phyloP scores from a whole-genome alignment of 768 basidiomycete species.

The Leccinum variicolor region DNA sequence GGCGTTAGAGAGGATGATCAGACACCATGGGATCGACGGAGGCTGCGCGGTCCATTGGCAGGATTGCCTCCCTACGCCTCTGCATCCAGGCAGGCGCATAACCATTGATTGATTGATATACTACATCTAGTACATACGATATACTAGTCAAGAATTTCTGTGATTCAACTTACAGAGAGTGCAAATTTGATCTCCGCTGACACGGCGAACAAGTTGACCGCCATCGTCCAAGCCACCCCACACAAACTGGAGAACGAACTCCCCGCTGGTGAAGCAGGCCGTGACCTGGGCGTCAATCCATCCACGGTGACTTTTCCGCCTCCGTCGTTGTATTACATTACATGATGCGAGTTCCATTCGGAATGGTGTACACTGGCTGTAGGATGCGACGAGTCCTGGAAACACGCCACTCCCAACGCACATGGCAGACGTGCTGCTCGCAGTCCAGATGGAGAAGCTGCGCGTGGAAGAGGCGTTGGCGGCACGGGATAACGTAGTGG shows the following conservation, averaged over 20 bases:
- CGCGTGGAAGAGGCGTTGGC: constrained; percentile 54
- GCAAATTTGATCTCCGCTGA: not conserved
- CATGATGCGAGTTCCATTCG: not conserved
- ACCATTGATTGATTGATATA: not conserved
- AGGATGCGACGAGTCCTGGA: not conserved
- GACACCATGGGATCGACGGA: constrained; percentile 37
- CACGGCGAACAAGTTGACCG: not conserved
- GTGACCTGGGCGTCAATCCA: not conserved
- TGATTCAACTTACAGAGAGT: too few relatives aligned
- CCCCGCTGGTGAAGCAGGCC: not conserved
- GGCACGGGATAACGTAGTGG: constrained; percentile 61
- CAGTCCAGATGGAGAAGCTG: constrained; percentile 50
- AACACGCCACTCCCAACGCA: not conserved
- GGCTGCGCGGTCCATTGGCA: constrained; percentile 2
- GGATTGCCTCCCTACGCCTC: not conserved
- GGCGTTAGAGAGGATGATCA: constrained; percentile 28
- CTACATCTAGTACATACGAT: not conserved
- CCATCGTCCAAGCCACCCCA: not conserved
- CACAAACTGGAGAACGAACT: constrained; percentile 5
- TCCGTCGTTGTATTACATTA: not conserved
- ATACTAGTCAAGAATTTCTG: too few relatives aligned
- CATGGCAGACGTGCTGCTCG: constrained; percentile 49
- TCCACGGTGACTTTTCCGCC: constrained; percentile 11
- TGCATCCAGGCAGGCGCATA: constrained; percentile 10
- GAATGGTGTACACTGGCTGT: constrained; percentile 10